These are phyloP conservation scores for Plantago rigida DNA, from an alignment of 305 asterid genomes.

Conservation along the genomic window DNA sequence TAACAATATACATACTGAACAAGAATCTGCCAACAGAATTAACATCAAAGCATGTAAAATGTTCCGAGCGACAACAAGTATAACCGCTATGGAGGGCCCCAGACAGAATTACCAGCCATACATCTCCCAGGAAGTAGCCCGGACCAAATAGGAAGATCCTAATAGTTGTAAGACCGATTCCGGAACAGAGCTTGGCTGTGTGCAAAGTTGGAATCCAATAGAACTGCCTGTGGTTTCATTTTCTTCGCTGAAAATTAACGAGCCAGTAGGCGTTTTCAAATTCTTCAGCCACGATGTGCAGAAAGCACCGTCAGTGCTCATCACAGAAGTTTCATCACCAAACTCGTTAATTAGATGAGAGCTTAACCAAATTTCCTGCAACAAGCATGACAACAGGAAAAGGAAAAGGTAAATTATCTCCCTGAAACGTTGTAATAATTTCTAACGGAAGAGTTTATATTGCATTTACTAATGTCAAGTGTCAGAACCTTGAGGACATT, in stretches of 20 bases:
- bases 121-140: constrained; percentile 91
- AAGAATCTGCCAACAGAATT: no score
- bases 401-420: constrained; percentile 12
- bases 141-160: constrained; percentile 82
- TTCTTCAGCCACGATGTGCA: constrained; percentile 72
- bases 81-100: not conserved
- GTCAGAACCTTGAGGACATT: constrained; percentile 73
- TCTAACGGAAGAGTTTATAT: constrained; percentile 12
- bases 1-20: no score
- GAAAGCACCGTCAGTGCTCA: constrained; percentile 69
- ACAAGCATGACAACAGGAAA: constrained; percentile 23
- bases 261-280: constrained; percentile 53
- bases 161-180: constrained; percentile 68
- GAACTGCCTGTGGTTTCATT: constrained; percentile 34
- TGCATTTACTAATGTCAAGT: constrained; percentile 19
- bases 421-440: constrained; percentile 7
- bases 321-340: constrained; percentile 57
- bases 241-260: constrained; percentile 55
- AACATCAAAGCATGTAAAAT: not conserved
- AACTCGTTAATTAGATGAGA: constrained; percentile 67
- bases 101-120: constrained; percentile 66
- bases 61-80: constrained; percentile 8
- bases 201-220: constrained; percentile 47
- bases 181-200: constrained; percentile 74
- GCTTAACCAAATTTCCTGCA: constrained; percentile 72